Evolutionary conservation across 2,329 filamentous ascomycete genomes (phyloP).

Genomic region (Trichoderma sp.): DNA sequence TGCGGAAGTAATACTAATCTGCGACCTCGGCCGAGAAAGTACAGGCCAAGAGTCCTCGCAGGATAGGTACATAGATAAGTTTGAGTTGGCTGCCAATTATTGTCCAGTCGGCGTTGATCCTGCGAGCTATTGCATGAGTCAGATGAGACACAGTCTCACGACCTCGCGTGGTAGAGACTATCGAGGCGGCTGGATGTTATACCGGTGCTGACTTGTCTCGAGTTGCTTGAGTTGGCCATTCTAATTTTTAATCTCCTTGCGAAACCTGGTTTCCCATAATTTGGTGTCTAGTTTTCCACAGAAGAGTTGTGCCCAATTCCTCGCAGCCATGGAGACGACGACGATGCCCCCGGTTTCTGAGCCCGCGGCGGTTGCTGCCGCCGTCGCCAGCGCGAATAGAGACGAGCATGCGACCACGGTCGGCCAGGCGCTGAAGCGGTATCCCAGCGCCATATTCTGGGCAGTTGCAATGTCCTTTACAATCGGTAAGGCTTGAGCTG

Average conservation of each 20-base stretch:
- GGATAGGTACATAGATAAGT: neutral
- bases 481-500: constrained; percentile 12
- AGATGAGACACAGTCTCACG: neutral
- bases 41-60: neutral
- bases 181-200: neutral
- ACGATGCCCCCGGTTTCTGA: neutral
- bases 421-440: constrained; percentile 30
- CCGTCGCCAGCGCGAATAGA: constrained; percentile 27
- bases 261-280: neutral
- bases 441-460: constrained; percentile 39
- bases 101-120: neutral
- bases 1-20: neutral
- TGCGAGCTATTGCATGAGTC: neutral
- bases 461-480: constrained; percentile 33
- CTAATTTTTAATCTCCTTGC: neutral
- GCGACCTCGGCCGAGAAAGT: constrained; percentile 8
- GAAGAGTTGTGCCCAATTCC: neutral
- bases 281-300: neutral
- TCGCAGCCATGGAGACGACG: constrained; percentile 9
- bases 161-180: neutral
- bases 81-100: neutral
- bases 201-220: neutral
- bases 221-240: neutral
- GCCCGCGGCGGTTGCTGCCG: constrained; percentile 17
- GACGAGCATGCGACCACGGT: constrained; percentile 32